Evolutionary conservation across 164 flowering plant genomes (phyloP), one percentile per base, ranked within the genome.

Genomic region (Echeveria elegans): DNA sequence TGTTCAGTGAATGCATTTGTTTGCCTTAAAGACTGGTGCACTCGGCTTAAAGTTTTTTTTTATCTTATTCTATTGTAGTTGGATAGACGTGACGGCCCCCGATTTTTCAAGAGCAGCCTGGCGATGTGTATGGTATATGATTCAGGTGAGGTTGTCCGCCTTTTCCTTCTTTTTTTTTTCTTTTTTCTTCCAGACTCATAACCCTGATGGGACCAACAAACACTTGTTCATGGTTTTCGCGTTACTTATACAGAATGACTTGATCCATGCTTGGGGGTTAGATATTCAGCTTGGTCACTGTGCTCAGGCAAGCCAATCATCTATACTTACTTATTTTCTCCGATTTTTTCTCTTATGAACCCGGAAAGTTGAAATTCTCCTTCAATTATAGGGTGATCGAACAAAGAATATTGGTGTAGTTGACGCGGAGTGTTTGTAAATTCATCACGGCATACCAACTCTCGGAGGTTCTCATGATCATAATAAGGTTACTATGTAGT

Each of bases 221-320:
- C 28, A 24, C 5, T 36, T 43, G 19, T 56, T 43, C 23, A 38
- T 47, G 11, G 28, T 60, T 38, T 16, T 24, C 31, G 23, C 24
- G 10, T 63, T 68, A 60, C 23, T 59, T 37, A 4, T 29, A 14
- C 16, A 43, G 47, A 43, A 43, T 15, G 98, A 92, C 76, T 79
- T 92, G 81, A 86, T 92, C 76, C 97, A 92, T 80, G 98, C 89
- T 1, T 93, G 98, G 98, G 98, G 97, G 64, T 65, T 93, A 69
- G 98, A 93, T 75, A 75, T 67, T 73, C 82, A 82, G 75, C 97
- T 93, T 66, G 98, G 98, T 31, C 90, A 90, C 74, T 93, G 98
- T 75, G 96, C 92, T 47, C 97, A 87, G 80, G 98, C 76, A 83
- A 63, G 66, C 26, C 19, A 14, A 26, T 56, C 61, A 26, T 56